These are phyloP conservation scores for Prinsepia uniflora DNA, from an alignment of 306 rosid genomes.

Conservation along the genomic window DNA sequence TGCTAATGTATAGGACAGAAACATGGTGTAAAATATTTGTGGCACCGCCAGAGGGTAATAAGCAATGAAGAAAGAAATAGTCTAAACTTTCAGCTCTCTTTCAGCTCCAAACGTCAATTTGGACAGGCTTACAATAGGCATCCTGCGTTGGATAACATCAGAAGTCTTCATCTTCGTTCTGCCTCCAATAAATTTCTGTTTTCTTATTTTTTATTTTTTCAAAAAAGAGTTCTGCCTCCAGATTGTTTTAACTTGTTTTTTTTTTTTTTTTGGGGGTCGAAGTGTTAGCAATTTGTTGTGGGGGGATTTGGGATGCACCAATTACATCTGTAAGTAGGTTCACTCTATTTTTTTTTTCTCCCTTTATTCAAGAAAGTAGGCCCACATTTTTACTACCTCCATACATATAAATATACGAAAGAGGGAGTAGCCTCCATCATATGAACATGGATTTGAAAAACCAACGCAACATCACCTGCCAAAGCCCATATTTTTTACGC, in stretches of 20 bases:
- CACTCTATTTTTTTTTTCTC: background rate
- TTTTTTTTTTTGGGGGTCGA: no score
- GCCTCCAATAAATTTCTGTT: no score
- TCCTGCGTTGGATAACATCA: background rate
- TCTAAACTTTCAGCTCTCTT: background rate
- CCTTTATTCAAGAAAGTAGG: background rate
- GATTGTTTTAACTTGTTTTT: background rate
- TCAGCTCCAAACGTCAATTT: background rate
- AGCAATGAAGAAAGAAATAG: background rate
- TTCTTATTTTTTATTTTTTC: no score
- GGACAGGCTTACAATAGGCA: background rate
- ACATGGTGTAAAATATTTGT: background rate
- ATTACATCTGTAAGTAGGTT: background rate
- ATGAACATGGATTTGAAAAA: slow-evolving; percentile 2
- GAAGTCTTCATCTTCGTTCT: background rate
- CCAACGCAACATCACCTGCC: background rate
- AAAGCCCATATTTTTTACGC: background rate
- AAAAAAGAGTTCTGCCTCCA: background rate
- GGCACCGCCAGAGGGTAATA: background rate
- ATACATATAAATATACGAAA: background rate
- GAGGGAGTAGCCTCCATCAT: background rate
- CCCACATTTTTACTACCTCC: background rate
- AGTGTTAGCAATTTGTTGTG: background rate
- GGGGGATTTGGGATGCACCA: background rate
- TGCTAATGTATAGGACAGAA: background rate